Evolutionary conservation across 805 yeast species (phyloP), one percentile per base, ranked within the genome.

Genomic region (Alloascoidea africana): DNA sequence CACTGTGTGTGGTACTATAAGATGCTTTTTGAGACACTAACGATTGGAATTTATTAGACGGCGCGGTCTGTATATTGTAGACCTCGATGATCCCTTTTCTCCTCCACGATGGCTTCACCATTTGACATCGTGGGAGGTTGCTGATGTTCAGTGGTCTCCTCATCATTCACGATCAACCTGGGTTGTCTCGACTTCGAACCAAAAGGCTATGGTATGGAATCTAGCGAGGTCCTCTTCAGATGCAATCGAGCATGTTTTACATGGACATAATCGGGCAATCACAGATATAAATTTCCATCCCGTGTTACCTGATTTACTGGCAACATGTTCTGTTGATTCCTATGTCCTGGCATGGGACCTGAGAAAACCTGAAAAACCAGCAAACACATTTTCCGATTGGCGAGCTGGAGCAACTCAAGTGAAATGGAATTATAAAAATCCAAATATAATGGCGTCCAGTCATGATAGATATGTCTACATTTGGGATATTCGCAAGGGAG

Each of bases 91-190:
- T 54, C 98, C 97, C 1, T 89, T 84, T 56, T 73, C 89, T 0
- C 86, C 94, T 1, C 98, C 98, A 0, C 63, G 98, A 41, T 85
- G 93, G 87, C 68, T 91, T 13, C 93, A 77, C 39, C 96, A 91
- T 51, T 66, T 76, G 27, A 89, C 96, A 0, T 76, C 94, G 0
- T 91, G 97, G 97, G 97, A 91, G 55, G 98, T 91, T 2, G 96
- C 98, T 0, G 96, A 89, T 54, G 96, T 89, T 1, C 97, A 91
- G 55, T 91, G 98, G 97, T 83, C 93, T 2, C 96, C 96, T 0
- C 96, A 91, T 52, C 64, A 69, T 4, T 67, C 76, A 2, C 83
- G 82, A 45, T 89, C 94, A 1, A 66, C 79, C 4, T 87, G 96
- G 94, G 84, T 91, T 33, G 79, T 89, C 1, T 83, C 95, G 0